These are phyloP conservation scores for Euclidium syriacum DNA, from an alignment of 345 rosid genomes.

Conservation along the genomic window DNA sequence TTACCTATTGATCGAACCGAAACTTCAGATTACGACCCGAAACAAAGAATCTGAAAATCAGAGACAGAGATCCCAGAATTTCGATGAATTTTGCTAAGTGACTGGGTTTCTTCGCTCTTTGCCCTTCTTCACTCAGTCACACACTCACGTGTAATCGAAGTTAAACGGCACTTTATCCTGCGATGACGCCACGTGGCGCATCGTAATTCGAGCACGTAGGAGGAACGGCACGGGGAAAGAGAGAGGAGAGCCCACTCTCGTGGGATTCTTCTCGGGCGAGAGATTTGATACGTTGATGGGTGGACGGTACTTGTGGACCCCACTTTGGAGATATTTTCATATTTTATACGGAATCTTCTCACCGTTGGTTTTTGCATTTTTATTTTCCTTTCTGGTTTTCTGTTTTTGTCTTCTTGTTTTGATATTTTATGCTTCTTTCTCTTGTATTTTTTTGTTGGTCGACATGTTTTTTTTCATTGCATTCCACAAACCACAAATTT, in stretches of 20 bases:
- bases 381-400: neutral
- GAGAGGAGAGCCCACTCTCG: slow-evolving; percentile 11
- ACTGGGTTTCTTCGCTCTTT: neutral
- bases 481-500: slow-evolving; percentile 10
- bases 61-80: neutral
- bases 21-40: neutral
- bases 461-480: neutral
- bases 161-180: slow-evolving; percentile 33
- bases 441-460: slow-evolving; percentile 8
- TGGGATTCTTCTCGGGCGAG: slow-evolving; percentile 17
- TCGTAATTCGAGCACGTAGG: slow-evolving; percentile 28
- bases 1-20: slow-evolving; percentile 4
- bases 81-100: slow-evolving; percentile 2
- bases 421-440: slow-evolving; percentile 17
- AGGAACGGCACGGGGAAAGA: slow-evolving; percentile 17
- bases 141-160: slow-evolving; percentile 24
- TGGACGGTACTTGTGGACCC: slow-evolving; percentile 14
- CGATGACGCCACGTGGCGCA: slow-evolving; percentile 24
- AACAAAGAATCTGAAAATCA: neutral
- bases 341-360: slow-evolving; percentile 8
- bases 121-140: neutral
- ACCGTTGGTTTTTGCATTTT: neutral
- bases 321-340: slow-evolving; percentile 12
- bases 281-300: neutral
- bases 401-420: slow-evolving; percentile 21